Base-by-base conservation (phyloP, 805 yeast species). In the Candida anglica region DNA sequence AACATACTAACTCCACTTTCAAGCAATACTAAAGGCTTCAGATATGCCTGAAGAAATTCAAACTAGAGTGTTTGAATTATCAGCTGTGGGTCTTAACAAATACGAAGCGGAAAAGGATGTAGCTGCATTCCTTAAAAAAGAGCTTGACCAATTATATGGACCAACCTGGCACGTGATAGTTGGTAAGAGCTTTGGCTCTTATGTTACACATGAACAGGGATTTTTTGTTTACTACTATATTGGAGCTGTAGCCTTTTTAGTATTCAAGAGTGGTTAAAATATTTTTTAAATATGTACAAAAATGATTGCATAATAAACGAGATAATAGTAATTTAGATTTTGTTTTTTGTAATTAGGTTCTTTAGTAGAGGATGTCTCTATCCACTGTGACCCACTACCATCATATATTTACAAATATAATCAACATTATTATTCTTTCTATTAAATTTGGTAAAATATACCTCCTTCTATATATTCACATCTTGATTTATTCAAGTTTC, bases 161-260 rank as follows among this genome's bases (percentile, higher is more conserved):
- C 72, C 78, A 19, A 75, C 86, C 25, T 85, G 93, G 94, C 91
- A 85, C 53, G 86, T 81, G 2, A 71, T 85, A 32, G 88, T 82
- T 34, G 94, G 93, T 8, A 80, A 76, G 54, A 79, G 79, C 46
- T 85, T 84, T 57, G 91, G 93, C 3, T 74, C 83, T 31, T 82
- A 79, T 52, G 87, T 85, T 14, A 80, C 89, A 9, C 93, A 85
- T 50, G 86, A 83, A 56, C 77, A 77, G 44, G 89, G 88, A 1
- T 69, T 67, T 47, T 85, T 85, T 48, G 64, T 78, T 9, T 84
- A 85, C 50, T 81, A 78, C 49, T 84, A 82, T 60, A 67, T 81
- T 43, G 89, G 79, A 22, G 75, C 77, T 27, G 60, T 73, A 34
- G 93, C 93, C 3, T 71, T 81, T 45, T 61, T 84, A 41, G 64